Percentiles rank a stretch among this genome's conserved stretches.
Evolutionary conservation across 768 basidiomycete species (phyloP).

Genomic region (Termitomyces sp.): DNA sequence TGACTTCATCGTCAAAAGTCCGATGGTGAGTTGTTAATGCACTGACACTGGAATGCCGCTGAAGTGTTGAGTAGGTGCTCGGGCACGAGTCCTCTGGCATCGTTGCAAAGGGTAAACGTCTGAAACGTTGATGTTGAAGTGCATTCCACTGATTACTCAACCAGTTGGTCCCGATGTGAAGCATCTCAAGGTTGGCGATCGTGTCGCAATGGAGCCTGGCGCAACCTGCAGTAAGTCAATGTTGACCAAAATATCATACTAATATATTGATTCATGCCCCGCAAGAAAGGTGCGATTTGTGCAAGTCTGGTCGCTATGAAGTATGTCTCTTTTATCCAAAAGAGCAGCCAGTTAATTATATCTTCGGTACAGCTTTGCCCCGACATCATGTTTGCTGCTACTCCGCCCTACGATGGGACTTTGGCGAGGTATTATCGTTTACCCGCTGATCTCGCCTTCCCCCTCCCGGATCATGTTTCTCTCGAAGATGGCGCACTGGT

Average conservation of each 20-base stretch:
- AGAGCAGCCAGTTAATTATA: not conserved
- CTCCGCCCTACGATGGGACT: slow-evolving; percentile 91
- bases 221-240: slow-evolving; percentile 61
- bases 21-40: slow-evolving; percentile 54
- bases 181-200: slow-evolving; percentile 74
- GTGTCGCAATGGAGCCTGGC: slow-evolving; percentile 91
- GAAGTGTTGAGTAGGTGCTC: slow-evolving; percentile 79
- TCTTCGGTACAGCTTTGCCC: slow-evolving; percentile 61
- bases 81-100: slow-evolving; percentile 92
- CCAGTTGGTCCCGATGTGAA: slow-evolving; percentile 77
- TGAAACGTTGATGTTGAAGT: not conserved
- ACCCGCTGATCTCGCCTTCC: slow-evolving; percentile 81
- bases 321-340: slow-evolving; percentile 30
- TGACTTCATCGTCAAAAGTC: slow-evolving; percentile 73
- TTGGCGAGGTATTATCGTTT: slow-evolving; percentile 82
- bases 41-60: not conserved
- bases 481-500: slow-evolving; percentile 97
- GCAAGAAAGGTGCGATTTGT: slow-evolving; percentile 63
- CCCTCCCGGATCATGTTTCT: slow-evolving; percentile 75
- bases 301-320: slow-evolving; percentile 82
- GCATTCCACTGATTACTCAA: not conserved
- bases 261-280: slow-evolving; percentile 1
- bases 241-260: not conserved
- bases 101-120: slow-evolving; percentile 52
- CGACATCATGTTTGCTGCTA: slow-evolving; percentile 85